Conservation (phyloP, 441 rosid species). For the Populus trichocarpa region DNA sequence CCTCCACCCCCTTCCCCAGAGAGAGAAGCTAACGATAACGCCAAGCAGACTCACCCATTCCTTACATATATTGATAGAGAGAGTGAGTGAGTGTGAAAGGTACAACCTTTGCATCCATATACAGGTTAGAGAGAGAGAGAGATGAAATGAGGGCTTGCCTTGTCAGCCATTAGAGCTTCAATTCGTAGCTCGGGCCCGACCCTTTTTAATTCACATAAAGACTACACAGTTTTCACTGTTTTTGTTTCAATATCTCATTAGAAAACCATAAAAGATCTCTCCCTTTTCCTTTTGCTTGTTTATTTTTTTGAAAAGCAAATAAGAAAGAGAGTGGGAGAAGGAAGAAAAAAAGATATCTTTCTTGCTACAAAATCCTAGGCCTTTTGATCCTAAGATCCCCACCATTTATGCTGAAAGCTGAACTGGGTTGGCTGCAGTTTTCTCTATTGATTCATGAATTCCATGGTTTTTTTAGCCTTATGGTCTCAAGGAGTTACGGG, state of each 20-base stretch:
- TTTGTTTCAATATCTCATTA: constrained; percentile 10
- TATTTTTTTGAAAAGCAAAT: background rate
- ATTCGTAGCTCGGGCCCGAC: too few species aligned
- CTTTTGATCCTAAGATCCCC: constrained; percentile 29
- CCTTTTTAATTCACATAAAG: constrained; percentile 22
- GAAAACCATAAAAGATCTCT: background rate
- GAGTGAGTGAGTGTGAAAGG: too few species aligned
- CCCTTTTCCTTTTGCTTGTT: constrained; percentile 18
- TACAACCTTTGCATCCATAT: too few species aligned
- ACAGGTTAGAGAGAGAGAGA: constrained; percentile 6
- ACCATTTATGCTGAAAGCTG: constrained; percentile 22
- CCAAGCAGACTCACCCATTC: background rate
- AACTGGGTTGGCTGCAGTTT: constrained; percentile 21
- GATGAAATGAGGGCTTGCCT: constrained; percentile 55
- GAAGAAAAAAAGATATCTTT: background rate
- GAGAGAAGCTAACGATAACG: constrained; percentile 8
- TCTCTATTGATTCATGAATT: constrained; percentile 19
- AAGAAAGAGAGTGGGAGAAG: constrained; percentile 5
- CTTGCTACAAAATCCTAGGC: constrained; percentile 14
- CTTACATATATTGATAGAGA: background rate
- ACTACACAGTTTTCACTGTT: constrained; percentile 18
- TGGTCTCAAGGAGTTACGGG: constrained; percentile 26
- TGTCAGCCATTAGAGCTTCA: constrained; percentile 70
- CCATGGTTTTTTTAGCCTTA: constrained; percentile 15
- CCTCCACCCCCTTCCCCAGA: constrained; percentile 15